Conservation (phyloP, 2,329 filamentous ascomycete species). For the Aschersonia sp. region DNA sequence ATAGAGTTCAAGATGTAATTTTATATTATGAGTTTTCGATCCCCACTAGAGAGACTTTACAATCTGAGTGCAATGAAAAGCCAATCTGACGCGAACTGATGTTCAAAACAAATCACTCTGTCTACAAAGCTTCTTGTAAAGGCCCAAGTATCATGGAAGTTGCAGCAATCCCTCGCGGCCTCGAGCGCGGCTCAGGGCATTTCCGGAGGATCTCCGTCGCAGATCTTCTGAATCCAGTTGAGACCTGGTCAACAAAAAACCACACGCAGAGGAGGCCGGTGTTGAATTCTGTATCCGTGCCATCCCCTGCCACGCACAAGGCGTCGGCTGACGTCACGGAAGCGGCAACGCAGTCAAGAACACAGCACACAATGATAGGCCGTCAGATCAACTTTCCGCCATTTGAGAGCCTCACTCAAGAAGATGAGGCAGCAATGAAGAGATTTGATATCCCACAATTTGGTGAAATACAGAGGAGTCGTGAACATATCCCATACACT, state of each 20-base stretch:
- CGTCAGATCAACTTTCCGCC: constrained; percentile 50
- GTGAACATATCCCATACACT: constrained; percentile 79
- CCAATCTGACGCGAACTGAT: neutral
- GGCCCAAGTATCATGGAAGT: no score
- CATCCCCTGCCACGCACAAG: neutral
- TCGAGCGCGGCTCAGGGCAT: neutral
- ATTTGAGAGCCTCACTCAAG: constrained; percentile 42
- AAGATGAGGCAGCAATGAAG: constrained; percentile 28
- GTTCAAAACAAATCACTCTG: no score
- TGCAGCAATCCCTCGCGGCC: no score
- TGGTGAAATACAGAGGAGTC: constrained; percentile 44
- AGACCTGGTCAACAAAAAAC: neutral
- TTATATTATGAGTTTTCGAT: neutral
- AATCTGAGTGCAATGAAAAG: neutral
- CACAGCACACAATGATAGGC: neutral
- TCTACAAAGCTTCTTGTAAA: no score
- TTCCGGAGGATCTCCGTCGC: neutral
- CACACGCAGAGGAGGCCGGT: neutral
- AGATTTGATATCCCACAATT: constrained; percentile 50
- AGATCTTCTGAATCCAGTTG: constrained; percentile 2
- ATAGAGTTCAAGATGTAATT: no score
- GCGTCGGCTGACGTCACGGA: neutral
- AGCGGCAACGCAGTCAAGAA: neutral
- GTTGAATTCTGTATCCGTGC: neutral
- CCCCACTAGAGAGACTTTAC: neutral